phyloP scores from a whole-genome alignment of 2,329 filamentous ascomycete genomes.

The Penicillium hesseltinei region DNA sequence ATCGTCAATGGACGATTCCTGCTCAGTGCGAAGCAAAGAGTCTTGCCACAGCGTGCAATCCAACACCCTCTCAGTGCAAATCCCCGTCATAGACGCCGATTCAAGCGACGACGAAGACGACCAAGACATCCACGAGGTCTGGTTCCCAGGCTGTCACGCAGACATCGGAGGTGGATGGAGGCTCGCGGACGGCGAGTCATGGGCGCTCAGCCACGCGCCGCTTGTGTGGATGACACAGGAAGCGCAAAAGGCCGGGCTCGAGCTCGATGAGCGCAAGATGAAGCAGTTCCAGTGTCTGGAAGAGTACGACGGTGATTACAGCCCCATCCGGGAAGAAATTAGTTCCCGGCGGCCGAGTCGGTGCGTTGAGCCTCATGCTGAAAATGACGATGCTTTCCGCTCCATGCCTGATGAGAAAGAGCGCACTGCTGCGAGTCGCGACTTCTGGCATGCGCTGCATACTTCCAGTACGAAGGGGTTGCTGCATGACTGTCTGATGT shows the following conservation, averaged over 20 bases:
- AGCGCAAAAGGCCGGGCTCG: conserved; percentile 63
- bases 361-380: conserved; percentile 8
- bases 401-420: conserved; percentile 21
- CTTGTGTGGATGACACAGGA: conserved; percentile 70
- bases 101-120: conserved; percentile 33
- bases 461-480: conserved; percentile 52
- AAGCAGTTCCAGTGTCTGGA: conserved; percentile 63
- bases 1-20: conserved; percentile 31
- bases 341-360: conserved; percentile 14
- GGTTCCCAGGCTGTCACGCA: conserved; percentile 73
- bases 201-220: conserved; percentile 64
- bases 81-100: conserved; percentile 25
- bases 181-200: conserved; percentile 53
- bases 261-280: conserved; percentile 68
- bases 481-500: conserved; percentile 71
- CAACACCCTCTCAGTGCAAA: conserved; percentile 28
- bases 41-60: conserved; percentile 28
- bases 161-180: conserved; percentile 79
- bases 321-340: conserved; percentile 32
- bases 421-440: conserved; percentile 29
- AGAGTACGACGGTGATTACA: conserved; percentile 38
- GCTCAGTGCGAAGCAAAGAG: conserved; percentile 23
- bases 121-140: conserved; percentile 74
- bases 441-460: conserved; percentile 60
- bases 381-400: conserved; percentile 17